Percentiles rank a stretch among this genome's conserved stretches.
Evolutionary conservation across 352 stramenopile species (phyloP).

Genomic region (Phytophthora chlamydospora): DNA sequence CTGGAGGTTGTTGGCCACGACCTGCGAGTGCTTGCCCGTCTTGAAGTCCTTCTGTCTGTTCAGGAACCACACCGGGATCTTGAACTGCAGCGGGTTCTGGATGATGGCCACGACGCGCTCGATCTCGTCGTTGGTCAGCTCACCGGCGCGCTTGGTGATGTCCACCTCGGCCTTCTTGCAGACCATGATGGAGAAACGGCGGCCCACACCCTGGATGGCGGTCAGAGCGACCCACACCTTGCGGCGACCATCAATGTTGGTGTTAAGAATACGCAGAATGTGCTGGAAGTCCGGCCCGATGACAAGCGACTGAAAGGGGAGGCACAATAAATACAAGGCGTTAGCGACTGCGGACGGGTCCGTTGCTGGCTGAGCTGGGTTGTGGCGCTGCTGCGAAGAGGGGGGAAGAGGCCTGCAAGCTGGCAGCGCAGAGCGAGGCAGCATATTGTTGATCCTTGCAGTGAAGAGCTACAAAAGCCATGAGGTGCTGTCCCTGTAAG

Average conservation of each 20-base stretch:
- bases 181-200: slow-evolving; percentile 92
- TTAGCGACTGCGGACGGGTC: slow-evolving; percentile 2
- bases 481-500: neutral
- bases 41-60: slow-evolving; percentile 99
- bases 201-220: slow-evolving; percentile 86
- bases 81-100: slow-evolving; percentile 99
- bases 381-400: too few relatives aligned
- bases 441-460: too few relatives aligned
- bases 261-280: slow-evolving; percentile 99
- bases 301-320: slow-evolving; percentile 78
- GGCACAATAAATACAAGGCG: slow-evolving; percentile 14
- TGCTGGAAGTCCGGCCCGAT: slow-evolving; percentile 98
- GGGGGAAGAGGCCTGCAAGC: too few relatives aligned
- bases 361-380: neutral
- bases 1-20: slow-evolving; percentile 98
- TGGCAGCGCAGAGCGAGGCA: too few relatives aligned
- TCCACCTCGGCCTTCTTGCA: slow-evolving; percentile 99
- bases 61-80: slow-evolving; percentile 99
- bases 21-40: slow-evolving; percentile 99
- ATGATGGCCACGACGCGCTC: slow-evolving; percentile 99
- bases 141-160: slow-evolving; percentile 98
- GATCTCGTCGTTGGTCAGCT: slow-evolving; percentile 99
- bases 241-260: slow-evolving; percentile 99
- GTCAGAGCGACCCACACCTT: slow-evolving; percentile 91
- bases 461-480: too few relatives aligned